A percentile compares a stretch with the other conserved stretches of the same genome.
Conservation (phyloP, 2,329 filamentous ascomycete species). For the Monilinia fructicola region DNA sequence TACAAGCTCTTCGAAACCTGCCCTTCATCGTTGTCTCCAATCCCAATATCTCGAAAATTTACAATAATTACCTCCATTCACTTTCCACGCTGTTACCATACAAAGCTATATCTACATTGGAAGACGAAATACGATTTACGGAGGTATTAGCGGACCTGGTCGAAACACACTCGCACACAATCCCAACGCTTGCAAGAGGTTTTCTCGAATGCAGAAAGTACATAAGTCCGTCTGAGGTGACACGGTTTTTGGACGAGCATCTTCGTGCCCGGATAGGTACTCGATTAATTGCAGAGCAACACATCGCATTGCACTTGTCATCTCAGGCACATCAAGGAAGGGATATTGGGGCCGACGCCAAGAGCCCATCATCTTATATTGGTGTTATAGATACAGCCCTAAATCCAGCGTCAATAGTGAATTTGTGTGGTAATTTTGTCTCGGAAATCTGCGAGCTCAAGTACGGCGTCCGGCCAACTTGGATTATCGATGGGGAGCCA, state of each 20-base stretch:
- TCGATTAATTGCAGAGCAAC: conserved; percentile 90
- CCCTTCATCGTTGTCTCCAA: conserved; percentile 99
- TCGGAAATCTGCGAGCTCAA: conserved; percentile 96
- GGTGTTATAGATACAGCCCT: conserved; percentile 93
- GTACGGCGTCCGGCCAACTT: conserved; percentile 81
- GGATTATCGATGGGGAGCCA: conserved; percentile 81
- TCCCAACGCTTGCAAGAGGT: conserved; percentile 84
- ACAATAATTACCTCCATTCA: conserved; percentile 94
- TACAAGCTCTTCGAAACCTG: conserved; percentile 87
- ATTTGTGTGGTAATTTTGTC: conserved; percentile 84
- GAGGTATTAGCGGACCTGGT: conserved; percentile 94
- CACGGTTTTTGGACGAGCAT: conserved; percentile 88
- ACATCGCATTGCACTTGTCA: conserved; percentile 82
- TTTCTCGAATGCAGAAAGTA: conserved; percentile 94
- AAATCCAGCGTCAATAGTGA: conserved; percentile 76
- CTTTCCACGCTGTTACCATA: conserved; percentile 88
- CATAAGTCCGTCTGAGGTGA: conserved; percentile 80
- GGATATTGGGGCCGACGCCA: conserved; percentile 36
- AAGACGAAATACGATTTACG: conserved; percentile 89
- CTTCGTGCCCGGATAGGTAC: conserved; percentile 92
- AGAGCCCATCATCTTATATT: conserved; percentile 63
- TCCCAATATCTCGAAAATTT: conserved; percentile 88
- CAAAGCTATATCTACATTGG: conserved; percentile 65
- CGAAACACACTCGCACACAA: conserved; percentile 90
- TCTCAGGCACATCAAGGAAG: conserved; percentile 69